Conservation (phyloP, 2,329 filamentous ascomycete species). For the Alternaria hordeiaustralica region DNA sequence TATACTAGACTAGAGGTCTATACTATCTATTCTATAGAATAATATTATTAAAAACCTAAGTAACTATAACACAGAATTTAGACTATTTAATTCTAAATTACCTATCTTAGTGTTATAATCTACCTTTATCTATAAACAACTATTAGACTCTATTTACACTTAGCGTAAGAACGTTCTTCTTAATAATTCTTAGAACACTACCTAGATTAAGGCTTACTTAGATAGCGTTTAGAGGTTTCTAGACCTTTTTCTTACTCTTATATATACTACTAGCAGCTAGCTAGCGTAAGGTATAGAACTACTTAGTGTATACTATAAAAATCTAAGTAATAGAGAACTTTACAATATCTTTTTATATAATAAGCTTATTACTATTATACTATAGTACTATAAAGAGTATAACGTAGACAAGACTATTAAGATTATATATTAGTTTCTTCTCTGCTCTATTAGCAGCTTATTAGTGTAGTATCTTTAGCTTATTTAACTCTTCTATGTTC, state of each 20-base stretch:
- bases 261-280: not conserved
- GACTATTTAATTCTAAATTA: not conserved
- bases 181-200: not conserved
- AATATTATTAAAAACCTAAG: not conserved
- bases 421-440: not conserved
- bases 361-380: not conserved
- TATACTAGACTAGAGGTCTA: not conserved
- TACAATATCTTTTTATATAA: not conserved
- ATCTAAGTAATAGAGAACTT: not conserved
- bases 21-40: not conserved
- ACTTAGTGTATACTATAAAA: not conserved
- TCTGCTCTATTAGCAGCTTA: too few species aligned
- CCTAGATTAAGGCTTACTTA: not conserved
- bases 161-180: not conserved
- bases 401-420: not conserved
- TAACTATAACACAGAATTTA: not conserved
- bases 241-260: not conserved
- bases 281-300: not conserved
- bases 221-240: not conserved
- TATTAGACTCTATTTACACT: not conserved
- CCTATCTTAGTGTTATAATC: not conserved
- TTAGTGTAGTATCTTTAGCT: too few species aligned
- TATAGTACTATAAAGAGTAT: not conserved
- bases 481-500: too few species aligned
- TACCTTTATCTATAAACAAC: not conserved